Evolutionary conservation across 208 protist species (phyloP).

Genomic region (Wallacemonas collosoma): DNA sequence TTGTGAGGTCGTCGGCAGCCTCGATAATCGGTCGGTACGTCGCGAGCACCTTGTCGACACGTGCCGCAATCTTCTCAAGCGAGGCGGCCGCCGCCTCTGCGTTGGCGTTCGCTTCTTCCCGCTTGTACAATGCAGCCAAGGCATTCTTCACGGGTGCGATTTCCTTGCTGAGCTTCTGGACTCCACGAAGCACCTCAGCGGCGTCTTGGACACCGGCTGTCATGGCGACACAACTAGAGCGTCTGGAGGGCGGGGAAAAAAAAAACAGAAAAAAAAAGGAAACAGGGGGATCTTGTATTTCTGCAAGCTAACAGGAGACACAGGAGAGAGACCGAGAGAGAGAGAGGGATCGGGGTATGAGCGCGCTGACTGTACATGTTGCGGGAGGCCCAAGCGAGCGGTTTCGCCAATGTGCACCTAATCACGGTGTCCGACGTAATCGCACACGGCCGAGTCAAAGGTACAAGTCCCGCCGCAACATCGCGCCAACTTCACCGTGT

Average conservation of each 20-base stretch:
- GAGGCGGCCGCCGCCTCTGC: conserved; percentile 55
- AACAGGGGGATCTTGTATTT: too few species aligned
- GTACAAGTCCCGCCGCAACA: too few species aligned
- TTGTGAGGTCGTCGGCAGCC: conserved; percentile 36
- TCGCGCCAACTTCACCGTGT: too few species aligned
- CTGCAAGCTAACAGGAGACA: too few species aligned
- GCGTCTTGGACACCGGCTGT: conserved; percentile 46
- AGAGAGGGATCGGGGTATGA: too few species aligned
- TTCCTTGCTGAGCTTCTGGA: conserved; percentile 82
- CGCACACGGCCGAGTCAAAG: too few species aligned
- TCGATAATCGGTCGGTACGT: conserved; percentile 58
- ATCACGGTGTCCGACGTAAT: too few species aligned
- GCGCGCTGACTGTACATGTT: too few species aligned
- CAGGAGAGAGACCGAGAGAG: too few species aligned
- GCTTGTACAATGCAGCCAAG: conserved; percentile 59
- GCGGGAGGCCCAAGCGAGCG: too few species aligned
- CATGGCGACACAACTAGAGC: conserved; percentile 21
- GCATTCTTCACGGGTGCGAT: conserved; percentile 77
- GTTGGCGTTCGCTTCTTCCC: conserved; percentile 56
- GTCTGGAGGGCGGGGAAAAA: conserved; percentile 6
- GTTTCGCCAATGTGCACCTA: too few species aligned
- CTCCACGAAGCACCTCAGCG: conserved; percentile 58
- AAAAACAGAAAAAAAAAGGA: conserved; percentile 10
- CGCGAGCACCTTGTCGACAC: conserved; percentile 46
- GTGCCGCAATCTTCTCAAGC: conserved; percentile 64